phyloP scores from a whole-genome alignment of 306 rosid genomes.

The Prinsepia uniflora region DNA sequence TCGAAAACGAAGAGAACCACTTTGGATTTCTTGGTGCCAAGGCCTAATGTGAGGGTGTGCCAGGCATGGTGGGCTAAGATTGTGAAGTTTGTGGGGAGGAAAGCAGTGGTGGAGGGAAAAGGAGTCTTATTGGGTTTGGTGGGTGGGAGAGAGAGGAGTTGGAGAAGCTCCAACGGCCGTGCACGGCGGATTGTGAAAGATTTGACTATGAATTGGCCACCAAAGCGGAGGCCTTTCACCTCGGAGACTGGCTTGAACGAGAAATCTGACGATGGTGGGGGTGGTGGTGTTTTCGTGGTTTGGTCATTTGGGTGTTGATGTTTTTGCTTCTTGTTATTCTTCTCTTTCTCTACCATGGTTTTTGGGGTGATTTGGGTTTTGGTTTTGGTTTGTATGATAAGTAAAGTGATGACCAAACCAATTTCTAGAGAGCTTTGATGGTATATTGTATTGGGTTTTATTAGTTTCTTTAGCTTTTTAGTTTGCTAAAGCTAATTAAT shows the following conservation, averaged over 20 bases:
- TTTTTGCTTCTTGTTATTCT: constrained; percentile 75
- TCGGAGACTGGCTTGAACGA: constrained; percentile 83
- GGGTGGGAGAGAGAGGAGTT: constrained; percentile 63
- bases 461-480: background rate
- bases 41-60: constrained; percentile 93
- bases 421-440: constrained; percentile 8
- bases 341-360: constrained; percentile 60
- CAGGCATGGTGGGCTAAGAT: constrained; percentile 94
- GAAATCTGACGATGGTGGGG: constrained; percentile 52
- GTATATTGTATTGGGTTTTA: background rate
- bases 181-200: constrained; percentile 90
- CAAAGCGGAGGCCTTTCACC: constrained; percentile 87
- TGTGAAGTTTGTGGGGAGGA: constrained; percentile 88
- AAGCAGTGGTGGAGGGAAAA: constrained; percentile 86
- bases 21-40: constrained; percentile 90
- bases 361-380: constrained; percentile 5
- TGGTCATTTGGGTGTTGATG: constrained; percentile 88
- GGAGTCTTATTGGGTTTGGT: constrained; percentile 32
- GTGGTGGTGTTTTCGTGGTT: constrained; percentile 40
- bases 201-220: constrained; percentile 92
- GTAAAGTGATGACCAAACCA: constrained; percentile 15
- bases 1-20: constrained; percentile 80
- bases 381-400: constrained; percentile 33
- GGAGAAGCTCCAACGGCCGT: constrained; percentile 63
- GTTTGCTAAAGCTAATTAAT: constrained; percentile 18